Evolutionary conservation across 202 grass and related monocot species (phyloP), one percentile per base, ranked within the genome.

Genomic region (Hordeum pubiflorum): DNA sequence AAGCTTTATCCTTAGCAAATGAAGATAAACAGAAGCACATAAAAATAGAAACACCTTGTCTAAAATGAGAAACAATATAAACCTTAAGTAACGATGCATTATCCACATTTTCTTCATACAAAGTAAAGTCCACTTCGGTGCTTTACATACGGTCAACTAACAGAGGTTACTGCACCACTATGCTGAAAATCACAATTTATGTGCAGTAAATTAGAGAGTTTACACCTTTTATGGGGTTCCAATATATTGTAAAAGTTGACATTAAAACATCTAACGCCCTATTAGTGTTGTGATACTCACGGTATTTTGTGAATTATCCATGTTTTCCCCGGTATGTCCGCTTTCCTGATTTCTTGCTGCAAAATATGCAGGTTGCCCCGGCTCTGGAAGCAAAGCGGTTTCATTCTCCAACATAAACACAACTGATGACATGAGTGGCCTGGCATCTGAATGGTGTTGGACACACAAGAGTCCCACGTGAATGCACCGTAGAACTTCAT

Each of bases 241-340:
- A 21, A 31, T 20, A 22, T 7, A 52, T 18, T 7, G 48, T 52
- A 76, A 0, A 59, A 11, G 3, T 29, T 7, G n/a, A 1, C 57
- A 10, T 50, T 10, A 38, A 38, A 79, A 33, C 71, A 80, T 75
- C 50, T 86, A 86, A 21, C 85, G 79, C 3, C 85, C 85, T 7
- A 54, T 73, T 34, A 82, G 17, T 39, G 62, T 40, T 23, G 85
- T 82, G 64, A 82, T 39, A 26, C 22, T 56, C 8, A 7, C 24
- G 9, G 15, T 3, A 70, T 82, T 77, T 73, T 33, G 0, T 24
- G 63, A 38, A 2, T 33, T 81, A 38, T 23, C 5, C 3, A 22
- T 55, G 17, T 63, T 69, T 27, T 57, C 64, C 20, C 40, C 17
- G 15, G n/a, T 4, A 20, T 59, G 48, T 71, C 14, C 54, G 6